Evolutionary conservation across 2,329 filamentous ascomycete species (phyloP).

Genomic region (Curvularia eragrostidis): DNA sequence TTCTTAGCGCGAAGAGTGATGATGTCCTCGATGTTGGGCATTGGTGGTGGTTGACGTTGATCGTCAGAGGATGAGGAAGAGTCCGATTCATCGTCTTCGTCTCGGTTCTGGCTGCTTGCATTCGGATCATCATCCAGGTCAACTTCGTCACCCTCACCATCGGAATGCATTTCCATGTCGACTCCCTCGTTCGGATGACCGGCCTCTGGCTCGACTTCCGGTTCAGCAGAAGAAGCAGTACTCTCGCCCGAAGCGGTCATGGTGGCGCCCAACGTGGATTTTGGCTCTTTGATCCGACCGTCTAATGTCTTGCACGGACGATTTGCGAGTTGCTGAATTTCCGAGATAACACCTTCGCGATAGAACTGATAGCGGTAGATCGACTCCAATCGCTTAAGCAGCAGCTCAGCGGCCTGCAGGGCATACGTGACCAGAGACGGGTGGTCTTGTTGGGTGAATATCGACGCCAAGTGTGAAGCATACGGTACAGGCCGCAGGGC

Average conservation of each 20-base stretch:
- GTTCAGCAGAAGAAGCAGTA: constrained; percentile 34
- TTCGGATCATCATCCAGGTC: constrained; percentile 60
- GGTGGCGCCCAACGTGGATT: constrained; percentile 35
- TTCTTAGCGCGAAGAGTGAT: constrained; percentile 80
- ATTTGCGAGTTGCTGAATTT: constrained; percentile 81
- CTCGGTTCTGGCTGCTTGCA: constrained; percentile 65
- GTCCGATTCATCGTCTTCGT: constrained; percentile 69
- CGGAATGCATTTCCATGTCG: constrained; percentile 60
- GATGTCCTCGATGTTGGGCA: constrained; percentile 68
- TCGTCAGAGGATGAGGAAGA: constrained; percentile 62
- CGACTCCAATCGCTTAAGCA: constrained; percentile 80
- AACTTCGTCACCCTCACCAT: constrained; percentile 61
- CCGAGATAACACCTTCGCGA: constrained; percentile 91
- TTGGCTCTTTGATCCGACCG: constrained; percentile 36
- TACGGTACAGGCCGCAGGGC: constrained; percentile 88
- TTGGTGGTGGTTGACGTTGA: constrained; percentile 28
- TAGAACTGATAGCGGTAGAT: constrained; percentile 98
- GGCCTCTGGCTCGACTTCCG: constrained; percentile 52
- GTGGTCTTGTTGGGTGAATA: constrained; percentile 94
- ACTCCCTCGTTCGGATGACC: constrained; percentile 64
- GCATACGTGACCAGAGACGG: constrained; percentile 84
- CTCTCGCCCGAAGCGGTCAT: constrained; percentile 32
- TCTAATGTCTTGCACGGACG: constrained; percentile 48
- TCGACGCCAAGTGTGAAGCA: constrained; percentile 92
- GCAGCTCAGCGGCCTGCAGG: constrained; percentile 85